Conservation (phyloP, 208 protist species). For the Naegleria lovaniensis region DNA sequence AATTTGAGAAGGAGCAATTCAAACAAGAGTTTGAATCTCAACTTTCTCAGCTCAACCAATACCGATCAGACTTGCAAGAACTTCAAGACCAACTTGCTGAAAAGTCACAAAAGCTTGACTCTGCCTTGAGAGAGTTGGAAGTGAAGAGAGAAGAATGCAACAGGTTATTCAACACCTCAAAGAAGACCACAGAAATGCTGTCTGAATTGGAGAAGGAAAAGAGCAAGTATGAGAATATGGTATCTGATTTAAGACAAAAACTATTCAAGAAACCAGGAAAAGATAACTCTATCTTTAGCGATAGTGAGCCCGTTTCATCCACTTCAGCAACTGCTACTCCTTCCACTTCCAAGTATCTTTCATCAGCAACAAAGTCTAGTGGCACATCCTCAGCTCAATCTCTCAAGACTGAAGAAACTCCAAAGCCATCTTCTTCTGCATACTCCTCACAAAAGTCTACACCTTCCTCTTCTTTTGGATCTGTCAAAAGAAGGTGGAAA, state of each 20-base stretch:
- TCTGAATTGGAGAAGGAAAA: slow-evolving; percentile 11
- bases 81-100: slow-evolving; percentile 5
- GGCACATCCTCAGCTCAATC: background rate
- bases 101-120: background rate
- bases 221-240: slow-evolving; percentile 8
- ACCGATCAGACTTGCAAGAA: background rate
- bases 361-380: background rate
- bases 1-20: slow-evolving; percentile 24
- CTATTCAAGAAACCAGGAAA: background rate
- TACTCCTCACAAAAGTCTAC: background rate
- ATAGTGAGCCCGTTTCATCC: background rate
- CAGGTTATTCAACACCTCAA: background rate
- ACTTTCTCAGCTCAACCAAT: background rate
- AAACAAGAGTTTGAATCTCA: slow-evolving; percentile 24
- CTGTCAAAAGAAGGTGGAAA: slow-evolving; percentile 9
- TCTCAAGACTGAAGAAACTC: background rate
- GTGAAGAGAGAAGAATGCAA: background rate
- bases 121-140: background rate
- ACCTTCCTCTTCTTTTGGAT: background rate
- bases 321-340: background rate
- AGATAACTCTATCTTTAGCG: background rate
- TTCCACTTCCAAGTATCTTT: background rate
- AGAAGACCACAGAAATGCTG: background rate
- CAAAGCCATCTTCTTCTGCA: background rate
- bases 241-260: slow-evolving; percentile 14